phyloP scores from a whole-genome alignment of 2,329 filamentous ascomycete genomes.

The Botrytis byssoidea region DNA sequence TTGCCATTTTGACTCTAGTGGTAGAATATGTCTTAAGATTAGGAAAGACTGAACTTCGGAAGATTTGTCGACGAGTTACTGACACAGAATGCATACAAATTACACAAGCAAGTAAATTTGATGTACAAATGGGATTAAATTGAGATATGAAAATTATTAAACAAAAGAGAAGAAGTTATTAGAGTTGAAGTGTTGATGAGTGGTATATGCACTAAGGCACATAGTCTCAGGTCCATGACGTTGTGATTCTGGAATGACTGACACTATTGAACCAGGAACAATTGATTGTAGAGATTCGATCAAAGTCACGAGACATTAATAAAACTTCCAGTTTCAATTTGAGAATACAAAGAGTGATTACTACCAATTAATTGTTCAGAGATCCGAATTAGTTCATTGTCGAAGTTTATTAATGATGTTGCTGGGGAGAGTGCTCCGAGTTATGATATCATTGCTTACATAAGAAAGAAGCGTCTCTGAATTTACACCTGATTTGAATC shows the following conservation, averaged over 20 bases:
- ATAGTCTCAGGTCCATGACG: constrained; percentile 4
- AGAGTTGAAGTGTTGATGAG: background rate
- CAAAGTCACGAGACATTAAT: background rate
- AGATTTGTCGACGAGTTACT: background rate
- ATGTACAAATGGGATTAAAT: background rate
- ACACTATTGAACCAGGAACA: background rate
- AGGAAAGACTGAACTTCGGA: background rate
- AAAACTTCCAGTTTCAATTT: background rate
- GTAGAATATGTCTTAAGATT: background rate
- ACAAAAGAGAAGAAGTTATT: background rate
- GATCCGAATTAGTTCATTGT: background rate
- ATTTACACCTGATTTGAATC: background rate
- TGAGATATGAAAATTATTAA: background rate
- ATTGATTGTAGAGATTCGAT: background rate
- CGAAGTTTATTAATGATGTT: background rate
- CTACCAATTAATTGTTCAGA: background rate
- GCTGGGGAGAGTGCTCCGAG: background rate
- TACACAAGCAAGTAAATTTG: background rate
- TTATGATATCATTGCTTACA: constrained; percentile 4
- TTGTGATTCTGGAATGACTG: background rate
- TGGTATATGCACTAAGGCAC: background rate
- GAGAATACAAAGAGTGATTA: background rate
- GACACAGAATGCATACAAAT: constrained; percentile 3
- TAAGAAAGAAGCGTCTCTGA: background rate
- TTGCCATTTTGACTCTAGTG: background rate